A percentile compares a stretch with the other conserved stretches of the same genome.
Conservation (phyloP, 1,139 yeast species). For the Diutina rugosa region DNA sequence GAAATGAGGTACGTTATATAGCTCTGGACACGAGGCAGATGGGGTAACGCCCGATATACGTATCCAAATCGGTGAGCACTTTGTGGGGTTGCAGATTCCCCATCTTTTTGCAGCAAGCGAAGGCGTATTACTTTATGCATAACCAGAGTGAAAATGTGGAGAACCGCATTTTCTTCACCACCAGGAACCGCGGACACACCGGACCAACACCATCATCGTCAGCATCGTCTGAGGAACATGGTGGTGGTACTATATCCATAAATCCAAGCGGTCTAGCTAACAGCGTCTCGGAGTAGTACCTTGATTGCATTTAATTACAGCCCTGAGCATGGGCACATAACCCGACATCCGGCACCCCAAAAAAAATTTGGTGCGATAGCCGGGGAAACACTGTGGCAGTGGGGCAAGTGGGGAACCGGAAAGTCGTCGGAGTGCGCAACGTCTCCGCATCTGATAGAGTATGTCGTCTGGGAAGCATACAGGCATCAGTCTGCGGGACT, state of each 20-base stretch:
- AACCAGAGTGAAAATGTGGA: not conserved
- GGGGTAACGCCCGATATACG: not conserved
- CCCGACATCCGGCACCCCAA: not conserved
- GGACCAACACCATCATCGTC: too few species aligned
- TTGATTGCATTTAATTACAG: too few species aligned
- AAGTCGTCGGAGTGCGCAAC: not conserved
- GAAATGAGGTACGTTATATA: not conserved
- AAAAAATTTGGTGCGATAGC: not conserved
- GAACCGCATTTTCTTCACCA: too few species aligned
- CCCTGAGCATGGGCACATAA: not conserved
- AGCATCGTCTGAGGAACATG: too few species aligned
- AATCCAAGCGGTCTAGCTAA: too few species aligned
- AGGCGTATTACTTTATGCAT: not conserved
- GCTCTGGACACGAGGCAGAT: not conserved
- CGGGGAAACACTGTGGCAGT: not conserved
- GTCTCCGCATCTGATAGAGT: not conserved
- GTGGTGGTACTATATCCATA: too few species aligned
- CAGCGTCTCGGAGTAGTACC: not conserved
- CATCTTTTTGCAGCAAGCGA: not conserved
- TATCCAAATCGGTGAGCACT: not conserved
- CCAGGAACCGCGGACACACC: too few species aligned
- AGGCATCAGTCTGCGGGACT: not conserved
- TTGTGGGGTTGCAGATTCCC: not conserved
- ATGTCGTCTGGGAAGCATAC: not conserved
- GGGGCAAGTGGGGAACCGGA: not conserved